phyloP scores from a whole-genome alignment of 306 rosid genomes.

The Prunus salicina region DNA sequence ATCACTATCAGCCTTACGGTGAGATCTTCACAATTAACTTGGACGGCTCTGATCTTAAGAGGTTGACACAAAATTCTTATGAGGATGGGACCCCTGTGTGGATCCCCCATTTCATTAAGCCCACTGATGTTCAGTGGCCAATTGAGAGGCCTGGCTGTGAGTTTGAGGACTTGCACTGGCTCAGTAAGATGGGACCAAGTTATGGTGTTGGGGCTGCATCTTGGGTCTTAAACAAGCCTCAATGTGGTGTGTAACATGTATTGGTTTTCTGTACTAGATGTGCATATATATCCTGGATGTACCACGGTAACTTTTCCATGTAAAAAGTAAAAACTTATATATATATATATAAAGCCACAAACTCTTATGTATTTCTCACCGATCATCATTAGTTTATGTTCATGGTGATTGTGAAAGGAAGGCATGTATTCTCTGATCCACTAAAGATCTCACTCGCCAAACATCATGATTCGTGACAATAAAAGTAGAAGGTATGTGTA shows the following conservation, averaged over 20 bases:
- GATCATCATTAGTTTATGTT: too few relatives aligned
- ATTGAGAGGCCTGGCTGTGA: slow-evolving; percentile 45
- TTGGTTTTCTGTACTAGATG: background rate
- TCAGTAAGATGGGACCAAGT: slow-evolving; percentile 34
- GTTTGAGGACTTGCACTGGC: slow-evolving; percentile 79
- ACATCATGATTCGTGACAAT: too few relatives aligned
- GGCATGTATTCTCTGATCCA: too few relatives aligned
- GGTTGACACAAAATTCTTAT: slow-evolving; percentile 71
- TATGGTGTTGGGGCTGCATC: background rate
- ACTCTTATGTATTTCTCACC: too few relatives aligned
- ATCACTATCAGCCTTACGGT: slow-evolving; percentile 79
- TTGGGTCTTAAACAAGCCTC: slow-evolving; percentile 11
- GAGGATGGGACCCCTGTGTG: slow-evolving; percentile 89
- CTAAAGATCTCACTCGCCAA: too few relatives aligned
- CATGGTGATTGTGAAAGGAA: too few relatives aligned
- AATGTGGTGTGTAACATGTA: slow-evolving; percentile 31
- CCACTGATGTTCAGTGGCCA: slow-evolving; percentile 39
- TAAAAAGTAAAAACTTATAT: too few relatives aligned
- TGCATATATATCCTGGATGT: background rate
- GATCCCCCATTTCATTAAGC: slow-evolving; percentile 47
- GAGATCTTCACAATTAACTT: slow-evolving; percentile 62
- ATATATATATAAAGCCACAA: too few relatives aligned
- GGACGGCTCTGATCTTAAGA: slow-evolving; percentile 64
- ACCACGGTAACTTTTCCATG: background rate
- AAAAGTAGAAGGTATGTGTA: too few relatives aligned